Evolutionary conservation across 225 moss, liverwort and hornwort genomes (phyloP).

Genomic region (Lunularia cruciata): DNA sequence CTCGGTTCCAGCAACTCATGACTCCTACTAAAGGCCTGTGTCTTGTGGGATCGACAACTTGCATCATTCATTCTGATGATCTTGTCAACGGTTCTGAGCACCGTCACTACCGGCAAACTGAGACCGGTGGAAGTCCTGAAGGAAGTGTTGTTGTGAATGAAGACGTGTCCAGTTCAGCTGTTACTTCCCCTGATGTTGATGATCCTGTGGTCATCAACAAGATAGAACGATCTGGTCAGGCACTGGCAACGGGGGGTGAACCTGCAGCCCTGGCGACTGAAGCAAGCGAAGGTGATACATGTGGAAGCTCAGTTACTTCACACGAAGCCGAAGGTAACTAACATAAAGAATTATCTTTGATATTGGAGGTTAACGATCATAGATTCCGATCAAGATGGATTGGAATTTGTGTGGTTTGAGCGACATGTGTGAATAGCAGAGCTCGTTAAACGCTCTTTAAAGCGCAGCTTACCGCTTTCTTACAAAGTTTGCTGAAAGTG

Average conservation of each 20-base stretch:
- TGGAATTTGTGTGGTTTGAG: no score
- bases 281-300: conserved; percentile 6
- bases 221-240: background rate
- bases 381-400: no score
- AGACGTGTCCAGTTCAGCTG: background rate
- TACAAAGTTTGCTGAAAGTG: no score
- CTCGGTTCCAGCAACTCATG: conserved; percentile 32
- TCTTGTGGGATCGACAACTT: conserved; percentile 77
- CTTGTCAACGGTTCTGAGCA: conserved; percentile 24
- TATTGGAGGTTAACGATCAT: no score
- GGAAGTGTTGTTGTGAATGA: conserved; percentile 1
- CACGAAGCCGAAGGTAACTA: conserved; percentile 10
- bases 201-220: background rate
- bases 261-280: conserved; percentile 3
- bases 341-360: no score
- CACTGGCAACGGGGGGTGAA: background rate
- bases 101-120: background rate
- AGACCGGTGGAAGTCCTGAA: background rate
- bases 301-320: conserved; percentile 5
- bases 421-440: no score
- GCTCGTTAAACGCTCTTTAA: no score
- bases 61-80: conserved; percentile 60
- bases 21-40: conserved; percentile 52
- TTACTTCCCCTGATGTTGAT: background rate
- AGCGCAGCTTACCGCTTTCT: no score